Evolutionary conservation across 2,329 filamentous ascomycete species (phyloP).

Genomic region (Colletotrichum sp.): DNA sequence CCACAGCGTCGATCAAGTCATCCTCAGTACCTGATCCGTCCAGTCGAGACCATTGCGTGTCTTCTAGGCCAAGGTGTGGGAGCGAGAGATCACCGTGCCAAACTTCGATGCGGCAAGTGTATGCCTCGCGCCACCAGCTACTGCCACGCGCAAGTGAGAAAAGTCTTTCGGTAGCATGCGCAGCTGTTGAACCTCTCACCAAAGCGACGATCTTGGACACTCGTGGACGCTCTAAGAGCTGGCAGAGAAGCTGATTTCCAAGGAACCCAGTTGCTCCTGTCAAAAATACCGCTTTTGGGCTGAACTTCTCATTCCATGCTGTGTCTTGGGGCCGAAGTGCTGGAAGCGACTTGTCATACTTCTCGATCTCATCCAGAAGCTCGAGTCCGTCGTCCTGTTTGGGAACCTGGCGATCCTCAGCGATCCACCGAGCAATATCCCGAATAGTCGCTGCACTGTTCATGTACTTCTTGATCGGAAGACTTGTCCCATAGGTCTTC

Average conservation of each 20-base stretch:
- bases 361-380: not conserved
- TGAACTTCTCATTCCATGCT: not conserved
- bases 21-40: not conserved
- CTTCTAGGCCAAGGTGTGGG: not conserved
- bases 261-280: constrained; percentile 22
- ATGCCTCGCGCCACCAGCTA: constrained; percentile 22
- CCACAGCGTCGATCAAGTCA: not conserved
- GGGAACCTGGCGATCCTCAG: not conserved
- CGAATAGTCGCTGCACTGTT: constrained; percentile 1
- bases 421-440: not conserved
- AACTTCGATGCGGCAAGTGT: not conserved
- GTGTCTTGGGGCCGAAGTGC: not conserved
- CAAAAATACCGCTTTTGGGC: not conserved
- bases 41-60: not conserved
- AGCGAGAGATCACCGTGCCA: constrained; percentile 11
- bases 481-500: not conserved
- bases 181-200: constrained; percentile 9
- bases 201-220: not conserved
- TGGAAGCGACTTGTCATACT: not conserved
- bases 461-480: constrained; percentile 7
- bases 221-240: not conserved
- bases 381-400: not conserved
- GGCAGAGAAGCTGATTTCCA: constrained; percentile 16
- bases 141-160: constrained; percentile 4
- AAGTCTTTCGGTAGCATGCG: constrained; percentile 18